Evolutionary conservation across 2,329 filamentous ascomycete species (phyloP).

Genomic region (Blastomyces gilchristii): DNA sequence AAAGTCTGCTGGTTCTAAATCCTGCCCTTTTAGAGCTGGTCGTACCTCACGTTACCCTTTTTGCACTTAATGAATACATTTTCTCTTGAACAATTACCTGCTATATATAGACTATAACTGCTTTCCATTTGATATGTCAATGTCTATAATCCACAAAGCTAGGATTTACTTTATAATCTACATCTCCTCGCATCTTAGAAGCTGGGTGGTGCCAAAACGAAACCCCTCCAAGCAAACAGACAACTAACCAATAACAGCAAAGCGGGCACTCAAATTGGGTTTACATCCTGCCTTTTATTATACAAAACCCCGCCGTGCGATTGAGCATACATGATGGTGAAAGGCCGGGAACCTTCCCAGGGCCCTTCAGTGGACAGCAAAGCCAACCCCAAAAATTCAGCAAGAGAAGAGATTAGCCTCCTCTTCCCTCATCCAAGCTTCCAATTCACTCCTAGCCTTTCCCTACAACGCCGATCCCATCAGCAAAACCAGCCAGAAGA

Average conservation of each 20-base stretch:
- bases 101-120: background rate
- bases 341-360: background rate
- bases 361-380: background rate
- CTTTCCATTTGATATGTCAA: background rate
- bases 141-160: background rate
- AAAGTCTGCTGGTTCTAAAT: too few species aligned
- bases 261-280: background rate
- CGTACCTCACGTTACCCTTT: background rate
- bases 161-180: background rate
- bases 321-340: background rate
- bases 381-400: background rate
- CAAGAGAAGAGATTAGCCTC: background rate
- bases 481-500: background rate
- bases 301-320: background rate
- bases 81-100: background rate
- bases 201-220: background rate
- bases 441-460: background rate
- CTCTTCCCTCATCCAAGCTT: background rate
- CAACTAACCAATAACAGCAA: background rate
- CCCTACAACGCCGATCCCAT: background rate
- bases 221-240: background rate
- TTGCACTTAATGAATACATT: background rate
- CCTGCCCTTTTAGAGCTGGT: background rate
- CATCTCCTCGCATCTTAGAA: background rate
- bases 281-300: background rate